phyloP scores from a whole-genome alignment of 2,329 filamentous ascomycete species.

The Aspergillus transmontanensis region DNA sequence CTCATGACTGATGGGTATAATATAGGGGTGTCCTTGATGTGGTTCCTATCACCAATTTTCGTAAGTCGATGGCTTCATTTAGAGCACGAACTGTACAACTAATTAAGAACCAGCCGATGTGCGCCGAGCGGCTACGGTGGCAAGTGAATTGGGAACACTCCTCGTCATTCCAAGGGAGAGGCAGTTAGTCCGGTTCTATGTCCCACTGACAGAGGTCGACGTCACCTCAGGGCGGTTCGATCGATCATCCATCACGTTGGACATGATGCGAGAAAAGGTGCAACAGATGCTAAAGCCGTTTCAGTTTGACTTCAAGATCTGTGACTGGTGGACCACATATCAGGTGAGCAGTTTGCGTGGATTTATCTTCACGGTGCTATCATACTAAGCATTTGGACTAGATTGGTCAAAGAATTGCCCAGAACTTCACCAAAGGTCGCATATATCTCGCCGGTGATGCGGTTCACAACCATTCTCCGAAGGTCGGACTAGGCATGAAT shows the following conservation, averaged over 20 bases:
- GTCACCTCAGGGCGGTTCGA: neutral
- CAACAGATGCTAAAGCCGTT: conserved; percentile 10
- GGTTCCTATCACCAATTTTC: conserved; percentile 59
- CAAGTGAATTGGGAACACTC: conserved; percentile 61
- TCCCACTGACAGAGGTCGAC: conserved; percentile 10
- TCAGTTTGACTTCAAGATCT: conserved; percentile 12
- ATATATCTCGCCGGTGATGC: conserved; percentile 15
- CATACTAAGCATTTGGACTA: neutral
- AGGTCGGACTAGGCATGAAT: conserved; percentile 16
- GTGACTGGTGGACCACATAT: conserved; percentile 19
- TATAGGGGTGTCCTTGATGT: conserved; percentile 49
- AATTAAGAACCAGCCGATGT: conserved; percentile 48
- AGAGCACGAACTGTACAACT: neutral
- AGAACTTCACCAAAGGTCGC: conserved; percentile 11
- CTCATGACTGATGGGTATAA: neutral
- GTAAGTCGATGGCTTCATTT: conserved; percentile 14
- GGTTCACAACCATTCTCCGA: conserved; percentile 16
- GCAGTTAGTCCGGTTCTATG: conserved; percentile 13
- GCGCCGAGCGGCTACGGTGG: conserved; percentile 51
- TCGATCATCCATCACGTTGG: conserved; percentile 12
- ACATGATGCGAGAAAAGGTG: conserved; percentile 10
- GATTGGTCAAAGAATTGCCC: conserved; percentile 15
- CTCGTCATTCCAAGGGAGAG: conserved; percentile 67
- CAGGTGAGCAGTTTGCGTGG: neutral
- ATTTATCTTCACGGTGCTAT: neutral